These are phyloP conservation scores for Pichia sp. DNA, from an alignment of 1,139 yeast genomes.

Conservation along the genomic window DNA sequence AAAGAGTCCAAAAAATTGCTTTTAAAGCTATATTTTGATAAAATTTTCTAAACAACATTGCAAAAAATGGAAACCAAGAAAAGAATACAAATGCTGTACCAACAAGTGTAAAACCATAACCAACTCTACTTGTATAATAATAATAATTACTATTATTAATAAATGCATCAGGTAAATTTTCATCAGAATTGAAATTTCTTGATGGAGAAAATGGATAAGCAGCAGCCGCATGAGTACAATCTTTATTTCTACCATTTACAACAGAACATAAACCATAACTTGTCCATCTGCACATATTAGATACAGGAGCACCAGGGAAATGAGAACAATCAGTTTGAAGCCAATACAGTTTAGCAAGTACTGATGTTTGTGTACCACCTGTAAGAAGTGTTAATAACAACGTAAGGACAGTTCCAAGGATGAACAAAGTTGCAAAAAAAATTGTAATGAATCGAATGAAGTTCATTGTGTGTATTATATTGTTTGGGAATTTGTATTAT, in stretches of 20 bases:
- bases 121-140: constrained; percentile 59
- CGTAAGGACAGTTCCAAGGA: constrained; percentile 33
- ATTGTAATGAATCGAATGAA: not conserved
- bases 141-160: constrained; percentile 40
- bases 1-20: constrained; percentile 12
- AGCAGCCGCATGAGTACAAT: constrained; percentile 45
- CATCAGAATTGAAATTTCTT: constrained; percentile 43
- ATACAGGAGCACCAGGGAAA: constrained; percentile 42
- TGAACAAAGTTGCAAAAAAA: constrained; percentile 11
- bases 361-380: constrained; percentile 45
- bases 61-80: constrained; percentile 31
- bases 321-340: constrained; percentile 60
- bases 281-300: constrained; percentile 59
- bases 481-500: not conserved
- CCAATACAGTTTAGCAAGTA: constrained; percentile 58
- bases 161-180: constrained; percentile 46
- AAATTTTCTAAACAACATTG: constrained; percentile 15
- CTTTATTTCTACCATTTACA: constrained; percentile 31
- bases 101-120: constrained; percentile 61
- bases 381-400: constrained; percentile 58
- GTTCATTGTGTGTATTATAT: constrained; percentile 2
- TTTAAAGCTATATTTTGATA: not conserved
- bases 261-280: constrained; percentile 54
- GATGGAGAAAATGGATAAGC: constrained; percentile 66
- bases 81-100: constrained; percentile 51